These are phyloP conservation scores for Leccinum pellstonianum DNA, from an alignment of 768 basidiomycete genomes.

Conservation along the genomic window DNA sequence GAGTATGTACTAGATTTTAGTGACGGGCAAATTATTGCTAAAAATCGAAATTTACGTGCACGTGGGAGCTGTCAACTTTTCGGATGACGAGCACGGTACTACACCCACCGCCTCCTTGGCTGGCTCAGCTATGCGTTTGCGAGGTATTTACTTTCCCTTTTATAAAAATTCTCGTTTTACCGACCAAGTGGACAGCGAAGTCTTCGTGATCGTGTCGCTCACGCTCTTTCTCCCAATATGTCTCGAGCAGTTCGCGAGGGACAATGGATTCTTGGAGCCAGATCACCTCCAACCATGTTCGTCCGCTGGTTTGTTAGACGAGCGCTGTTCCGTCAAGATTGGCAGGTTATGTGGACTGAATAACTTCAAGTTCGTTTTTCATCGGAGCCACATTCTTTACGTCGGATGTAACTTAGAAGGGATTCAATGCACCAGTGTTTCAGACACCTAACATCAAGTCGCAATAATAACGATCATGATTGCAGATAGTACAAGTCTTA, in stretches of 20 bases:
- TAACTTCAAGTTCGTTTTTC: not conserved
- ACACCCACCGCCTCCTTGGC: constrained; percentile 49
- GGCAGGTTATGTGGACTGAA: constrained; percentile 27
- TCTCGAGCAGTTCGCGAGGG: constrained; percentile 84
- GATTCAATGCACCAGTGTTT: not conserved
- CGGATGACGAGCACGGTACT: constrained; percentile 1
- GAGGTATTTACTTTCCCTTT: too few relatives aligned
- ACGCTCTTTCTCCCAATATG: constrained; percentile 83
- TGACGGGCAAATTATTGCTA: too few relatives aligned
- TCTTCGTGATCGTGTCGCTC: constrained; percentile 78
- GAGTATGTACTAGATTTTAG: too few relatives aligned
- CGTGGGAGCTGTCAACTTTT: not conserved
- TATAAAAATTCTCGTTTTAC: not conserved
- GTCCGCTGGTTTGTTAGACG: constrained; percentile 30
- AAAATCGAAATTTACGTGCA: not conserved
- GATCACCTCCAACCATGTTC: constrained; percentile 62
- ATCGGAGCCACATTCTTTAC: not conserved
- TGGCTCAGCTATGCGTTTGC: constrained; percentile 72
- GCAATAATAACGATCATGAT: not conserved
- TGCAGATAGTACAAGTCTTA: not conserved
- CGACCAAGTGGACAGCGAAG: constrained; percentile 48
- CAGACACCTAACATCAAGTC: not conserved
- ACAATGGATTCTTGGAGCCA: constrained; percentile 79
- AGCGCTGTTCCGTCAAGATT: constrained; percentile 76
- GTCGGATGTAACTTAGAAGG: too few relatives aligned